Evolutionary conservation across 2,329 filamentous ascomycete species (phyloP).

Genomic region (Arachnomyces sp.): DNA sequence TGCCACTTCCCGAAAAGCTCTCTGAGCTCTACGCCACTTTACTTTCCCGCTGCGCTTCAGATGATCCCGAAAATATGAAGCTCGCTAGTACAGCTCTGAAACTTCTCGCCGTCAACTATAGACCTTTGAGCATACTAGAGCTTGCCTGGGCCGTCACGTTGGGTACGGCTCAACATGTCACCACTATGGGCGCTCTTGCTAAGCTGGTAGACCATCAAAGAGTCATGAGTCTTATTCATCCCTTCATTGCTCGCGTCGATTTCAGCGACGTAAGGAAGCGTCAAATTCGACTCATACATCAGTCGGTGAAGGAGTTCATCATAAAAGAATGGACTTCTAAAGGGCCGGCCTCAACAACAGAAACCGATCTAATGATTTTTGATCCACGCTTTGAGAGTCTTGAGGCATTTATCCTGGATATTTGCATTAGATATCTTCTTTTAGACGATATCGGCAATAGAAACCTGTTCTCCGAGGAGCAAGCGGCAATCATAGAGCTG

Average conservation of each 20-base stretch:
- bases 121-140: conserved; percentile 24
- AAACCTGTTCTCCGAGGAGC: conserved; percentile 23
- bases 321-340: conserved; percentile 3
- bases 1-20: conserved; percentile 9
- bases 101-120: conserved; percentile 18
- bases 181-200: conserved; percentile 15
- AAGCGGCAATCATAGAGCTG: conserved; percentile 17
- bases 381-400: conserved; percentile 9
- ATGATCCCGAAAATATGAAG: conserved; percentile 11
- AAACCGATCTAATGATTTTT: too few relatives aligned
- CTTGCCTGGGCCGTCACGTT: conserved; percentile 23
- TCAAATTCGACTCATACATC: conserved; percentile 16
- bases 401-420: conserved; percentile 18
- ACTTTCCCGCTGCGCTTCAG: conserved; percentile 9
- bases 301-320: conserved; percentile 17
- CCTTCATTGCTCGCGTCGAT: conserved; percentile 13
- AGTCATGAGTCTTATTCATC: conserved; percentile 15
- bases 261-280: conserved; percentile 9
- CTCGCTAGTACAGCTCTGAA: conserved; percentile 14
- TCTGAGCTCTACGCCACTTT: conserved; percentile 11
- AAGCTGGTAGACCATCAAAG: conserved; percentile 20
- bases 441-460: conserved; percentile 20
- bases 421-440: conserved; percentile 17
- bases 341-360: too few relatives aligned
- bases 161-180: conserved; percentile 11